Percentiles rank a stretch among this genome's conserved stretches.
These are phyloP conservation scores for Podosphaera xanthii DNA, from an alignment of 2,329 filamentous ascomycete genomes.

Conservation along the genomic window DNA sequence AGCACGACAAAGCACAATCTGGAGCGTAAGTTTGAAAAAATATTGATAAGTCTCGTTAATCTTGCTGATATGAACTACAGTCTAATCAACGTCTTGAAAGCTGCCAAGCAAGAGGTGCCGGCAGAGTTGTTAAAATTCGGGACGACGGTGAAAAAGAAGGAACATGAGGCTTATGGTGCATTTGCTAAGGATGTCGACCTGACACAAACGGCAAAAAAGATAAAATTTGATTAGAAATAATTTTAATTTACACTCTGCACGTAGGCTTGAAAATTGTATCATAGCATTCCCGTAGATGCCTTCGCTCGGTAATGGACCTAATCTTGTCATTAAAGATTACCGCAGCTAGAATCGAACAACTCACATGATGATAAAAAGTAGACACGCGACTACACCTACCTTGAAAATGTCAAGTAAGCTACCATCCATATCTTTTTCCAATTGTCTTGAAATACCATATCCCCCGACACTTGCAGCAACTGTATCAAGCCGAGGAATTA, in stretches of 20 bases:
- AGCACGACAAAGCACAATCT: constrained; percentile 79
- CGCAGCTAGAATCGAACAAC: constrained; percentile 16
- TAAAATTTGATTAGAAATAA: constrained; percentile 48
- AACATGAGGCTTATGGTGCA: constrained; percentile 79
- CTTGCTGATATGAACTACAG: constrained; percentile 19
- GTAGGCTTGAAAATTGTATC: neutral
- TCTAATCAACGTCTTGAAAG: constrained; percentile 82
- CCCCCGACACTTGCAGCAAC: constrained; percentile 23
- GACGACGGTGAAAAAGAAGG: constrained; percentile 97
- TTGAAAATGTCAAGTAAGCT: constrained; percentile 19
- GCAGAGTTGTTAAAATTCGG: constrained; percentile 87
- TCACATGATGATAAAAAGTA: constrained; percentile 35
- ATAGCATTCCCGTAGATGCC: neutral
- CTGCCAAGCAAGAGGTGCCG: constrained; percentile 76
- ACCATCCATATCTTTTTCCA: constrained; percentile 10
- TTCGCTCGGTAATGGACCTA: constrained; percentile 1
- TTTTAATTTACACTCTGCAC: neutral
- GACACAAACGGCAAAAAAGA: constrained; percentile 71
- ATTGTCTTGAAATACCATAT: constrained; percentile 19
- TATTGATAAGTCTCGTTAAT: neutral
- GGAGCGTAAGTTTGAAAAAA: constrained; percentile 43
- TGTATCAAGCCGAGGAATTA: constrained; percentile 23
- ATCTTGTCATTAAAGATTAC: neutral
- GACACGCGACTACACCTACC: constrained; percentile 25
- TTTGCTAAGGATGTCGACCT: constrained; percentile 83